Base-by-base conservation (phyloP, 352 stramenopile genomes). In the Elongisporangium anandrum region DNA sequence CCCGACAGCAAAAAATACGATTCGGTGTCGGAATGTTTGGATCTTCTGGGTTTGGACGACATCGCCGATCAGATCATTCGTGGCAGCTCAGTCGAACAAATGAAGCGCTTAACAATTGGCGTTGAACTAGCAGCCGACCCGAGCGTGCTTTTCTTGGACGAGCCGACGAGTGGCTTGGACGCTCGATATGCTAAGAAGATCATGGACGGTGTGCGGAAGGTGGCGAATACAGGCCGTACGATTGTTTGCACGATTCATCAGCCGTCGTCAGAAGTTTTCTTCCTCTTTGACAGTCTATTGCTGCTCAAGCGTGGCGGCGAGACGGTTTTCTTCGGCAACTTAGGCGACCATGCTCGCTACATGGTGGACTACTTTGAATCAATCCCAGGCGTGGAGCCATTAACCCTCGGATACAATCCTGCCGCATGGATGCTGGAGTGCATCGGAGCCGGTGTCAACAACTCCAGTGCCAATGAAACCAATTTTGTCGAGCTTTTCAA, bases 401-500 rank as follows among this genome's bases (percentile, higher is more conserved):
- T 96, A 54, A 74, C 76, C 17, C 62, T 59, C 54, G 81, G 80
- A 47, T 77, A 90, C 59, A 96, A 97, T 39, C 86, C 89, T 21
- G 85, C 87, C 10, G 92, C 89, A 6, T 97, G 87, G 87, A 95
- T 97, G 77, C 69, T 97, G 6, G 74, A 88, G 45, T 70, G 74
- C 9, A 82, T 87, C 55, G 73, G 73, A 47, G 75, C 81, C 51
- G 79, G 70, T 47, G 62, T 79, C n/a, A 66, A 70, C 10, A 26
- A 85, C 61, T 59, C 29, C 59, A 67, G 66, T 16, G 24, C 26
- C 1, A 62, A 63, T 53, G 21, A 45, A n/a, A 61, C 41, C 1
- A 38, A 74, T 59, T 71, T 71, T 29, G 64, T 68, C 4, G 24
- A 61, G 2, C 57, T 49, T 24, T 68, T 71, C 50, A 67, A 62